Evolutionary conservation across 1,284 basidiomycete genomes (phyloP).

Genomic region (Sanguinoderma infundibulare): DNA sequence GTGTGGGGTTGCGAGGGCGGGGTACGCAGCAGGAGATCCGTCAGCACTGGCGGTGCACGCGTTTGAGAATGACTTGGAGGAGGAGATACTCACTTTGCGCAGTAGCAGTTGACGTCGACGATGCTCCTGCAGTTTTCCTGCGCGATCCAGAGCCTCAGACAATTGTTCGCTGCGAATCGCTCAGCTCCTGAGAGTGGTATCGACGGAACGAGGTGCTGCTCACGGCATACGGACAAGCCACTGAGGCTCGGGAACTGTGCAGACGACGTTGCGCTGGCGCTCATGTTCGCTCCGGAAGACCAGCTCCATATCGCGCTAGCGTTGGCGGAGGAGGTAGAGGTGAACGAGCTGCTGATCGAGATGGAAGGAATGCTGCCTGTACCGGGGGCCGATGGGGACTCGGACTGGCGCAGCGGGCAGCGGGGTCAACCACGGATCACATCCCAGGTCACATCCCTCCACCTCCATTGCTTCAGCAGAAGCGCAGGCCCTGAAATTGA

Average conservation of each 20-base stretch:
- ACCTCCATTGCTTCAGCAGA: too few relatives aligned
- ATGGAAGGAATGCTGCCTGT: conserved; percentile 1
- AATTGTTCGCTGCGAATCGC: conserved; percentile 29
- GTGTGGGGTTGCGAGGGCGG: background rate
- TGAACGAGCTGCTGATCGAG: conserved; percentile 12
- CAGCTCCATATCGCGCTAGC: background rate
- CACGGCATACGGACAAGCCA: conserved; percentile 36
- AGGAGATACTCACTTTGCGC: conserved; percentile 31
- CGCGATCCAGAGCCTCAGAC: conserved; percentile 30
- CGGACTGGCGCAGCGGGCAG: too few relatives aligned
- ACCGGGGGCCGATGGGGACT: too few relatives aligned
- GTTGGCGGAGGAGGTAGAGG: conserved; percentile 1
- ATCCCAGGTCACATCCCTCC: too few relatives aligned
- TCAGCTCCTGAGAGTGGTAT: background rate
- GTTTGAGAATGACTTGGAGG: background rate
- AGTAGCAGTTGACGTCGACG: conserved; percentile 37
- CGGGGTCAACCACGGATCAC: too few relatives aligned
- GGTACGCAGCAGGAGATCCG: background rate
- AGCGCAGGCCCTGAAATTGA: too few relatives aligned
- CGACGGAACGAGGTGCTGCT: conserved; percentile 4
- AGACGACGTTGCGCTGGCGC: conserved; percentile 30
- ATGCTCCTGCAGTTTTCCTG: conserved; percentile 32
- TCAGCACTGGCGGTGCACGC: background rate
- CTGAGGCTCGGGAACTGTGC: conserved; percentile 35
- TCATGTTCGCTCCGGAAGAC: conserved; percentile 5